Conservation (phyloP, 2,329 filamentous ascomycete genomes). For the Penicillium aurantiogriseum region DNA sequence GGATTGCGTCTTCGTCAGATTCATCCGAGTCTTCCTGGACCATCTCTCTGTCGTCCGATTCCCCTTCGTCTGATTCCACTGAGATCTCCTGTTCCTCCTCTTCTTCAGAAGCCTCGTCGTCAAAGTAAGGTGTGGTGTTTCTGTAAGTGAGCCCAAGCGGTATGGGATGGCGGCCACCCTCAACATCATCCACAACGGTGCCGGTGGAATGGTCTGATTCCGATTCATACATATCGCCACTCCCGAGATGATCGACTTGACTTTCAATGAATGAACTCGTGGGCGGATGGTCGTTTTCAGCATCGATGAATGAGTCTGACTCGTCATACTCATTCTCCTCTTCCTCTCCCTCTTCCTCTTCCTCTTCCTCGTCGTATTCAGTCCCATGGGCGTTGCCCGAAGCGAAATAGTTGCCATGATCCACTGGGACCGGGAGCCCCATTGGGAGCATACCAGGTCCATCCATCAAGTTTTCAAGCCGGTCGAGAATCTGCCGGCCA, state of each 20-base stretch:
- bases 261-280: slow-evolving; percentile 2
- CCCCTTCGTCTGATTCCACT: slow-evolving; percentile 12
- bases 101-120: slow-evolving; percentile 9
- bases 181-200: slow-evolving; percentile 31
- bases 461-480: background rate
- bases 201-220: slow-evolving; percentile 37
- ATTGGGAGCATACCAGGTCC: background rate
- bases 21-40: slow-evolving; percentile 6
- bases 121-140: slow-evolving; percentile 3
- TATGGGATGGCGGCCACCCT: slow-evolving; percentile 1
- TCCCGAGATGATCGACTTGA: background rate
- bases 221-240: slow-evolving; percentile 19
- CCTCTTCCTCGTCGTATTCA: slow-evolving; percentile 23
- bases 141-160: slow-evolving; percentile 9
- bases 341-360: slow-evolving; percentile 25
- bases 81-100: slow-evolving; percentile 9
- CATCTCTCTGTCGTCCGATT: slow-evolving; percentile 20
- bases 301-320: slow-evolving; percentile 38
- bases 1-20: background rate
- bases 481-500: slow-evolving; percentile 12
- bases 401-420: background rate
- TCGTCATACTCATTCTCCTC: slow-evolving; percentile 33
- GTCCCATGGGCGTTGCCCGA: slow-evolving; percentile 9
- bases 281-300: slow-evolving; percentile 23
- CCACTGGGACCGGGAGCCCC: background rate